Base-by-base conservation (phyloP, 176 grass and related monocot genomes). In the Musa acuminata region DNA sequence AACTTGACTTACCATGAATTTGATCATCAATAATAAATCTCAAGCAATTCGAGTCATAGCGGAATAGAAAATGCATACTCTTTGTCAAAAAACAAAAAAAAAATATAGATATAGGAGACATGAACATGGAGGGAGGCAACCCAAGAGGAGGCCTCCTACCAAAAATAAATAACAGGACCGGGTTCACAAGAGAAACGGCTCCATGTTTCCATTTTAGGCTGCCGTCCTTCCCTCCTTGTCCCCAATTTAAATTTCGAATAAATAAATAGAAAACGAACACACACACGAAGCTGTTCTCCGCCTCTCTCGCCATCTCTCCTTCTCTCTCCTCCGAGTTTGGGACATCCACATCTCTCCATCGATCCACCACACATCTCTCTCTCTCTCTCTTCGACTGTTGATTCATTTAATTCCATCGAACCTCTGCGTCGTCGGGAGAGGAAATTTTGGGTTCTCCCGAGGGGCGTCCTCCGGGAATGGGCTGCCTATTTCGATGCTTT, bases 181-280 rank as follows among this genome's bases (percentile, higher is more conserved):
- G 29, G 29, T 35, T 35, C 29, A 35, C 29, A 35, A 35, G 29
- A 35, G 29, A 35, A 35, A 4, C 29, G 35, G 35, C 35, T 43
- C 35, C 4, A 43, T 6, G 35, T 67, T 72, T 48, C 17, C 2
- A 10, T 12, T 70, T 21, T 69, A 17, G 20, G 48, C 3, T 50
- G 25, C 57, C n/a, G n/a, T n/a, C n/a, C 52, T 54, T 72, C 72
- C 29, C 63, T 78, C 72, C 74, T 73, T 49, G 20, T 49, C 43
- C 43, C 76, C 72, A 77, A 88, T 97, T 97, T 97, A 90, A 97
- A 89, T 97, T 97, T 93, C 87, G 85, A 93, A 97, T 20, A 68
- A 62, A 73, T 49, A 35, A 54, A 72, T 64, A 70, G 29, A 43
- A 68, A 67, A 51, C 62, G 14, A 25, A 11, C 64, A 17, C 35